phyloP scores from a whole-genome alignment of 805 yeast genomes.

The Jamesozyma piceae region DNA sequence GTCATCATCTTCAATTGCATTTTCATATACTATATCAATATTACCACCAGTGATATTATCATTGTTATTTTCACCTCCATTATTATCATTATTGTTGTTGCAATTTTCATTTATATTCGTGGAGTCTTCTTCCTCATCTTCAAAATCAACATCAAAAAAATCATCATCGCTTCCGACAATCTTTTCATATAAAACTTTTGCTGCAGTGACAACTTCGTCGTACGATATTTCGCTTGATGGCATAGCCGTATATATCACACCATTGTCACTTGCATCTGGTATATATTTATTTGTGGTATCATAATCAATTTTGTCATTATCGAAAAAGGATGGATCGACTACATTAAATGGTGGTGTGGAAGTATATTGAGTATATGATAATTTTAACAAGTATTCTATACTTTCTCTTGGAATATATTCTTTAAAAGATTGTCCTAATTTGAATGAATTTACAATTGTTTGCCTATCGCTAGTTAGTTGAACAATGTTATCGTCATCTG shows the following conservation, averaged over 20 bases:
- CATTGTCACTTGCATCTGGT: constrained; percentile 39
- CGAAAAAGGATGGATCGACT: constrained; percentile 35
- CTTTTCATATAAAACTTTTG: constrained; percentile 59
- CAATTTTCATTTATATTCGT: constrained; percentile 1
- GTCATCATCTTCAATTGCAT: constrained; percentile 25
- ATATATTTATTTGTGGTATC: constrained; percentile 10
- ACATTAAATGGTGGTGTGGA: constrained; percentile 49
- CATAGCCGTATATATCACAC: constrained; percentile 46
- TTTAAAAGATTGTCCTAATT: constrained; percentile 75
- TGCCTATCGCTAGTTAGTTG: constrained; percentile 48
- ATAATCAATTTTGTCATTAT: constrained; percentile 16
- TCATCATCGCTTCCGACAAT: constrained; percentile 93
- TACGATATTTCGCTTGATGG: constrained; percentile 83
- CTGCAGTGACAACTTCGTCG: constrained; percentile 82
- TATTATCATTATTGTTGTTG: background rate
- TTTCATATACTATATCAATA: constrained; percentile 10
- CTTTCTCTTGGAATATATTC: constrained; percentile 77
- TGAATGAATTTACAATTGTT: constrained; percentile 68
- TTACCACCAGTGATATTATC: background rate
- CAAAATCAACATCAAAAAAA: constrained; percentile 92
- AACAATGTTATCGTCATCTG: constrained; percentile 50
- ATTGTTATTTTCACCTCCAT: background rate
- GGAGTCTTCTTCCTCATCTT: constrained; percentile 73
- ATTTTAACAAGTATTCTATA: constrained; percentile 49
- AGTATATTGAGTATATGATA: constrained; percentile 52